Percentiles rank a stretch among this genome's conserved stretches.
phyloP scores from a whole-genome alignment of 805 yeast species.

The Zygoascus tannicola region DNA sequence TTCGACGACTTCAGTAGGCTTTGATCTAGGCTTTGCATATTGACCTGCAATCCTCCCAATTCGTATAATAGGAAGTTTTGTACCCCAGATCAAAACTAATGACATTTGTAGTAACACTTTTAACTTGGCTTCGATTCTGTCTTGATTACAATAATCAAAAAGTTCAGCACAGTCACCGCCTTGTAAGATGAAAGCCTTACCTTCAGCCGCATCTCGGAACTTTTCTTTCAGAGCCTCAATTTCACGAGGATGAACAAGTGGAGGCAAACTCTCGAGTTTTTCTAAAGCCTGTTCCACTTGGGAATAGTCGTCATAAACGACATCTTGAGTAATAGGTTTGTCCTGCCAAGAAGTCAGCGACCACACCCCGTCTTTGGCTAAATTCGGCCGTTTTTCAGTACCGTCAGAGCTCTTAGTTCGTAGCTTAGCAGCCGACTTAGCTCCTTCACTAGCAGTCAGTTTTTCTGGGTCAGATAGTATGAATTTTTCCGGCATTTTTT shows the following conservation, averaged over 20 bases:
- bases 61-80: conserved; percentile 31
- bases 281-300: conserved; percentile 33
- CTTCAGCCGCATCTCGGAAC: conserved; percentile 33
- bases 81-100: conserved; percentile 37
- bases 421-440: conserved; percentile 31
- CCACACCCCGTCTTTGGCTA: conserved; percentile 22
- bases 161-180: conserved; percentile 40
- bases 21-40: conserved; percentile 38
- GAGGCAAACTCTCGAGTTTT: conserved; percentile 35
- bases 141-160: conserved; percentile 35
- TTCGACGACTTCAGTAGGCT: conserved; percentile 32
- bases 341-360: conserved; percentile 35
- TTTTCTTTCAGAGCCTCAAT: conserved; percentile 28
- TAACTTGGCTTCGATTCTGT: conserved; percentile 33
- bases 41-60: conserved; percentile 38
- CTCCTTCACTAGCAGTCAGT: conserved; percentile 29
- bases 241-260: conserved; percentile 33
- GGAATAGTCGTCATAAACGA: conserved; percentile 31
- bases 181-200: conserved; percentile 36
- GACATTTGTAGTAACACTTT: conserved; percentile 36
- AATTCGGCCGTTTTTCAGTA: conserved; percentile 6
- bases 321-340: conserved; percentile 36
- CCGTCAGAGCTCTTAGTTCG: conserved; percentile 28
- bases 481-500: too few species aligned
- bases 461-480: conserved; percentile 27